Percentiles rank a stretch among this genome's conserved stretches.
These are phyloP conservation scores for Medicago arabica DNA, from an alignment of 306 rosid species.

Conservation along the genomic window DNA sequence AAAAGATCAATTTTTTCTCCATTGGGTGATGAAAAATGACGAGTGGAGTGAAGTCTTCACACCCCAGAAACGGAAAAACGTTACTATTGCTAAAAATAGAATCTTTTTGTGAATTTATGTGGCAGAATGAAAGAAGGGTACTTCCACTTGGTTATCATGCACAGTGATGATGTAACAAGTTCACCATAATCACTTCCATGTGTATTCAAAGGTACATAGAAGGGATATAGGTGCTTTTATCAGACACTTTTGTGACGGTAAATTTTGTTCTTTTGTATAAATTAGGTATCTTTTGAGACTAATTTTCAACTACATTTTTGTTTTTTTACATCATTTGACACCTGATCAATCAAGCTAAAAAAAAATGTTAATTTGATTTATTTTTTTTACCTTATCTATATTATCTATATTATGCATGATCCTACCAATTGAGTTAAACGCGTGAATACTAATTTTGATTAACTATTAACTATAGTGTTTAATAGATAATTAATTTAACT, in stretches of 20 bases:
- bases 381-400: too few species aligned
- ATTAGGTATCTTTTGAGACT: not conserved
- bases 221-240: not conserved
- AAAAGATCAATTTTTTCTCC: conserved; percentile 43
- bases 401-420: too few species aligned
- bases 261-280: not conserved
- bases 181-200: conserved; percentile 32
- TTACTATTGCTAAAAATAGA: conserved; percentile 21
- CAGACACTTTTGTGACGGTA: conserved; percentile 6
- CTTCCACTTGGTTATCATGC: conserved; percentile 42
- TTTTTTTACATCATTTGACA: too few species aligned
- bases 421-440: too few species aligned
- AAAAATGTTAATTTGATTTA: too few species aligned
- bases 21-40: conserved; percentile 36
- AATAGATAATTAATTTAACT: too few species aligned
- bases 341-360: too few species aligned
- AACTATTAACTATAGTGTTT: too few species aligned
- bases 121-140: conserved; percentile 11
- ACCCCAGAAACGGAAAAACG: conserved; percentile 18
- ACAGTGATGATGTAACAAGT: conserved; percentile 14
- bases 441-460: too few species aligned
- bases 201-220: conserved; percentile 13
- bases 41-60: conserved; percentile 22
- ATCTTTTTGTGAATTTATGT: not conserved
- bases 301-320: not conserved